Percentiles rank a stretch among this genome's conserved stretches.
phyloP scores from a whole-genome alignment of 768 basidiomycete genomes.

The Suillus bovinus region DNA sequence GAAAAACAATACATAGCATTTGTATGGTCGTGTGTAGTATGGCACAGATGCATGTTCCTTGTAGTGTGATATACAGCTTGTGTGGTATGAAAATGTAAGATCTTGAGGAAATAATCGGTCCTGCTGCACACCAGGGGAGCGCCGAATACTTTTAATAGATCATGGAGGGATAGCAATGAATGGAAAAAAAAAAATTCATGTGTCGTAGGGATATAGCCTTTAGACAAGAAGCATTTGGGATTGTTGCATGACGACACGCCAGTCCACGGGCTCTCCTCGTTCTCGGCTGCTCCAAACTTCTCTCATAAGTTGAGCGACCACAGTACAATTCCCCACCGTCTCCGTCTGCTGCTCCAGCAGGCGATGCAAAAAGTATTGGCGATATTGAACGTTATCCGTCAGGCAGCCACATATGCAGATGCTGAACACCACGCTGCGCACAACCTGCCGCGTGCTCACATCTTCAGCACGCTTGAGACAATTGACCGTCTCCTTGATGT shows the following conservation, averaged over 20 bases:
- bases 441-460: slow-evolving; percentile 50
- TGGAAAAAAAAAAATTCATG: background rate
- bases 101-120: background rate
- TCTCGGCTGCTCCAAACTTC: slow-evolving; percentile 55
- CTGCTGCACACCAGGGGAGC: slow-evolving; percentile 2
- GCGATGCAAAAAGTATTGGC: slow-evolving; percentile 41
- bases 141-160: slow-evolving; percentile 1
- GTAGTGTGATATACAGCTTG: background rate
- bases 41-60: background rate
- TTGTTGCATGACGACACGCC: slow-evolving; percentile 57
- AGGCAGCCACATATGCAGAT: slow-evolving; percentile 75
- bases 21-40: background rate
- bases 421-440: slow-evolving; percentile 78
- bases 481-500: slow-evolving; percentile 55
- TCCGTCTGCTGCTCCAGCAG: slow-evolving; percentile 54
- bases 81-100: slow-evolving; percentile 3
- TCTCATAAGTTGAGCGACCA: slow-evolving; percentile 53
- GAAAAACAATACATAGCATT: slow-evolving; percentile 7
- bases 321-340: slow-evolving; percentile 63
- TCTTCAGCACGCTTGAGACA: slow-evolving; percentile 44
- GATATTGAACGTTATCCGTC: slow-evolving; percentile 49
- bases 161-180: background rate
- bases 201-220: background rate
- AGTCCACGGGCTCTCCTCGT: slow-evolving; percentile 47
- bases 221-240: slow-evolving; percentile 53